Evolutionary conservation across 768 basidiomycete species (phyloP).

Genomic region (Tylopilus subfusipes): DNA sequence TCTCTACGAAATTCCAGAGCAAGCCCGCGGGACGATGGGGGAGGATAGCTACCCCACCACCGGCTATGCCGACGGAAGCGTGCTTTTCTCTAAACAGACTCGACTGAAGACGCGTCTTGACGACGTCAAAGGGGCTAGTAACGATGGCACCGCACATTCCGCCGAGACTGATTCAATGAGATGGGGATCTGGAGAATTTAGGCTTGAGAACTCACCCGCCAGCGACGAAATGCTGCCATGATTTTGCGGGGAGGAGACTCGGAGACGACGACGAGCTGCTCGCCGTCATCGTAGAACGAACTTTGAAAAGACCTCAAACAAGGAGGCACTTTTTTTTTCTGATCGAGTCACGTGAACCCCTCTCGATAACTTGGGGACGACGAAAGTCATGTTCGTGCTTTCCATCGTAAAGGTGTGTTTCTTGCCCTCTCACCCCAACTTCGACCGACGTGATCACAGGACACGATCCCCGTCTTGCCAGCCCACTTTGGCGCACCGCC

Average conservation of each 20-base stretch:
- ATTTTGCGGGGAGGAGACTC: constrained; percentile 59
- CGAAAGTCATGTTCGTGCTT: constrained; percentile 41
- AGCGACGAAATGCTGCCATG: constrained; percentile 81
- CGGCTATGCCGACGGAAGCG: constrained; percentile 30
- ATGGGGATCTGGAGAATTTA: neutral
- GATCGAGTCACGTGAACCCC: constrained; percentile 12
- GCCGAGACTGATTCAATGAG: constrained; percentile 60
- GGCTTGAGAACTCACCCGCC: constrained; percentile 63
- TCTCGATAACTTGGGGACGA: neutral
- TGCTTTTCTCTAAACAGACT: constrained; percentile 65
- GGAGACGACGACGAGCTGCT: constrained; percentile 33
- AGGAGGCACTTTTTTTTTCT: constrained; percentile 14
- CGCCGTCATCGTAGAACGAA: constrained; percentile 16
- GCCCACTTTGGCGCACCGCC: constrained; percentile 76
- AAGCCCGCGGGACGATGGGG: constrained; percentile 47
- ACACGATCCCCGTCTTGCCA: constrained; percentile 87
- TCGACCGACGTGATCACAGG: constrained; percentile 45
- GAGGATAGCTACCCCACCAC: constrained; percentile 29
- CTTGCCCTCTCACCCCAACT: neutral
- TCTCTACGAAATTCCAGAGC: constrained; percentile 93
- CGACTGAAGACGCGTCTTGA: constrained; percentile 95
- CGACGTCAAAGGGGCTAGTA: constrained; percentile 96
- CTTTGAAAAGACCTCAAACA: too few relatives aligned
- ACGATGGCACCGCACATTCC: constrained; percentile 98
- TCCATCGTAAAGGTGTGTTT: constrained; percentile 41